Conservation (phyloP, 257 asterid genomes). For the Handroanthus guayacan region DNA sequence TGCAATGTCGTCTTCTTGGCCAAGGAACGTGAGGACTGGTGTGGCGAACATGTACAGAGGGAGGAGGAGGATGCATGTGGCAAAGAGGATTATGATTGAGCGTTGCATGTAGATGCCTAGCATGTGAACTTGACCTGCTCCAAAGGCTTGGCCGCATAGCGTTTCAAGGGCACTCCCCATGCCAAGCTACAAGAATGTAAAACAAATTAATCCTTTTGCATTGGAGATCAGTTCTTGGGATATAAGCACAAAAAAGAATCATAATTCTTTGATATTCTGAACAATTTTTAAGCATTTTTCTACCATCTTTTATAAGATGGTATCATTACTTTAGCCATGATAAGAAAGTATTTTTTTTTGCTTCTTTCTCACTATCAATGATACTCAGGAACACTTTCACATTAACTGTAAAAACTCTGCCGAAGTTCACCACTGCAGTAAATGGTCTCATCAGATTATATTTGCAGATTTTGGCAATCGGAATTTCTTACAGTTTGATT, state of each 20-base stretch:
- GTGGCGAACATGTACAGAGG: slow-evolving; percentile 79
- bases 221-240: neutral
- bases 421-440: neutral
- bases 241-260: neutral
- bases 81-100: slow-evolving; percentile 62
- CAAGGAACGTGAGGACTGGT: slow-evolving; percentile 70
- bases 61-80: slow-evolving; percentile 52
- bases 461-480: neutral
- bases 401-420: neutral
- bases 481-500: neutral
- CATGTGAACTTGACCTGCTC: slow-evolving; percentile 82
- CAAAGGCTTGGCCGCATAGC: slow-evolving; percentile 86
- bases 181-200: slow-evolving; percentile 65
- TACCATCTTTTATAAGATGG: neutral
- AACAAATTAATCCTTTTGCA: neutral
- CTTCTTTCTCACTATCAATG: neutral
- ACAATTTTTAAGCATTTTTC: neutral
- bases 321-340: neutral
- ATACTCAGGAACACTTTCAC: neutral
- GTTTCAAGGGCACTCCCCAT: slow-evolving; percentile 98
- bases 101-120: slow-evolving; percentile 87
- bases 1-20: slow-evolving; percentile 71
- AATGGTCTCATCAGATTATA: neutral
- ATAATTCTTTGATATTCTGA: neutral
- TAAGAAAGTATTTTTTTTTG: neutral